Percentiles rank a stretch among this genome's conserved stretches.
These are phyloP conservation scores for Lepidium africanum DNA, from an alignment of 345 rosid species.

Conservation along the genomic window DNA sequence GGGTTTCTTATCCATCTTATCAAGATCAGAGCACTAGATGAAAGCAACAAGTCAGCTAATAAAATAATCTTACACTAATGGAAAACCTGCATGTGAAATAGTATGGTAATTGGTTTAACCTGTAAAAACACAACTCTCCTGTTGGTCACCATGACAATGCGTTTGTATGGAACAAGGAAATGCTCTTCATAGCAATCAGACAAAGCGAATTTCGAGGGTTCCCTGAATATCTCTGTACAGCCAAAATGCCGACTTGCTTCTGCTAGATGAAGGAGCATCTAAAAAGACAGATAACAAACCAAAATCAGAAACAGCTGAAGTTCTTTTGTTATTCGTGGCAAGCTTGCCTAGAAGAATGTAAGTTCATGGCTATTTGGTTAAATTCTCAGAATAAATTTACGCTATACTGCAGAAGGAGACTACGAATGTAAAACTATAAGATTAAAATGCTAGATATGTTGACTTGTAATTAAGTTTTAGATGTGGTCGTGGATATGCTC, in stretches of 20 bases:
- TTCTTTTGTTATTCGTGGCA: neutral
- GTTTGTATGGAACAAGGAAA: conserved; percentile 66
- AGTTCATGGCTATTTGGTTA: neutral
- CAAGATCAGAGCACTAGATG: conserved; percentile 56
- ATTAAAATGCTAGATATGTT: neutral
- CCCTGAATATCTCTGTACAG: conserved; percentile 85
- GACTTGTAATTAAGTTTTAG: neutral
- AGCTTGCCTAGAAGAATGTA: neutral
- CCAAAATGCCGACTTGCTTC: conserved; percentile 90
- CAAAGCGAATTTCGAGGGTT: conserved; percentile 87
- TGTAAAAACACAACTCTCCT: conserved; percentile 81
- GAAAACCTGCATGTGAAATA: neutral
- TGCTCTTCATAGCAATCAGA: conserved; percentile 87
- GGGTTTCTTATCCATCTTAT: conserved; percentile 86
- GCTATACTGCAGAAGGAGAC: neutral
- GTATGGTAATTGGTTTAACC: conserved; percentile 36
- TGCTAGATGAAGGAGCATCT: conserved; percentile 89
- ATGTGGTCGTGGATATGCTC: neutral
- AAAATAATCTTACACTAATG: neutral
- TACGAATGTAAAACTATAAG: neutral
- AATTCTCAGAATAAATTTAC: neutral
- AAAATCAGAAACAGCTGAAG: neutral
- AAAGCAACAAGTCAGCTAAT: conserved; percentile 19
- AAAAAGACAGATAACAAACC: conserved; percentile 25
- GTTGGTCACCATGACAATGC: conserved; percentile 76